These are phyloP conservation scores for Tulasnella sp. DNA, from an alignment of 768 basidiomycete species.

Conservation along the genomic window DNA sequence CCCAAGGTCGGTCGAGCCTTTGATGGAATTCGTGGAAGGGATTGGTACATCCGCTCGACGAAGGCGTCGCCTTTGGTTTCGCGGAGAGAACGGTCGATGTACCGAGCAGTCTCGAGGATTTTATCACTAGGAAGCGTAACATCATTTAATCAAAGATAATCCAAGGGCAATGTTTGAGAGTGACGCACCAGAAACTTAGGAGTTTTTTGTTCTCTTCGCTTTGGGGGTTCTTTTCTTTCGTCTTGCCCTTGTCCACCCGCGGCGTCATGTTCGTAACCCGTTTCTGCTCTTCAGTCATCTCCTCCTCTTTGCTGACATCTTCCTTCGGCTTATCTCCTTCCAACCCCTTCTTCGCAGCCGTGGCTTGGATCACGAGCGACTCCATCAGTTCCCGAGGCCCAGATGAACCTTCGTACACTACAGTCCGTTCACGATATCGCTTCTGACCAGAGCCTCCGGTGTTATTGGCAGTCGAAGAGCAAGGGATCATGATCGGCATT, in stretches of 20 bases:
- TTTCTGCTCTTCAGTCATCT: slow-evolving; percentile 83
- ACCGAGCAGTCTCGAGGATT: slow-evolving; percentile 68
- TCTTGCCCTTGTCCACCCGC: slow-evolving; percentile 48
- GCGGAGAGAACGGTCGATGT: slow-evolving; percentile 76
- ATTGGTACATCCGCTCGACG: slow-evolving; percentile 61
- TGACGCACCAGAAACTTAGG: slow-evolving; percentile 53
- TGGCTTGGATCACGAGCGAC: slow-evolving; percentile 83
- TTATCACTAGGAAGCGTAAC: slow-evolving; percentile 36
- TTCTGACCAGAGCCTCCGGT: slow-evolving; percentile 29
- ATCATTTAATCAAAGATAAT: not conserved
- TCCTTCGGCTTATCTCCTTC: slow-evolving; percentile 49
- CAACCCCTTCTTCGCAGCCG: slow-evolving; percentile 80
- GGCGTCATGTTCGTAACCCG: slow-evolving; percentile 48
- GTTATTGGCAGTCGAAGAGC: slow-evolving; percentile 47
- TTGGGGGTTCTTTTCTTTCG: slow-evolving; percentile 38
- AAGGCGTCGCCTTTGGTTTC: slow-evolving; percentile 87
- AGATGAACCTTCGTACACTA: slow-evolving; percentile 82
- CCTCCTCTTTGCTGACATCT: slow-evolving; percentile 31
- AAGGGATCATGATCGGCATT: slow-evolving; percentile 88
- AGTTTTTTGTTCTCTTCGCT: slow-evolving; percentile 71
- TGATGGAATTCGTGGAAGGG: slow-evolving; percentile 60
- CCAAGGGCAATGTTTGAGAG: not conserved
- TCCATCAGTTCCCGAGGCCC: slow-evolving; percentile 88
- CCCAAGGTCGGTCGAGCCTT: slow-evolving; percentile 20
- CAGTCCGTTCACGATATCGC: slow-evolving; percentile 63